Base-by-base conservation (phyloP, 306 rosid genomes). In the Corylus avellana region DNA sequence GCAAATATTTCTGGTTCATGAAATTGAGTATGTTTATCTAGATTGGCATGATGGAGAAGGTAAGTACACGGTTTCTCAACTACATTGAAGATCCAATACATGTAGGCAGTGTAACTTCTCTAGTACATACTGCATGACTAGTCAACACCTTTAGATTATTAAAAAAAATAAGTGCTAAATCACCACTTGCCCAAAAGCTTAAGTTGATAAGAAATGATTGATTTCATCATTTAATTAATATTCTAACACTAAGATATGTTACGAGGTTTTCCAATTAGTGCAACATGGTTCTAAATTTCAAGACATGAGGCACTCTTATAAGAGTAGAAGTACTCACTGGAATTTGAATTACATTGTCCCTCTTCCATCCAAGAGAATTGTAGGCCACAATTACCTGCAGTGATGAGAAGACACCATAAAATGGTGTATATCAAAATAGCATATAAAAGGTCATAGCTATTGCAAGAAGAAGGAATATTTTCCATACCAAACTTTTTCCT, bases 351-450 rank as follows among this genome's bases (percentile, higher is more conserved):
- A 86, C 79, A 50, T 85, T 89, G 12, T 77, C 77, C 78, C 91
- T 85, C 71, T 74, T 83, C 91, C 89, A 88, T 85, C 91, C 91
- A 49, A 88, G 89, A 81, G 91, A 62, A 72, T 88, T 88, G 87
- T 88, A 88, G 75, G 71, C 79, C 75, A 88, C 62, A 54, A 83
- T 81, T 56, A 81, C 42, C 91, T 88, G 81, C 37, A 81, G 18
- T 37, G 51, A 85, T 13, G 22, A 80, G 58, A 78, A 77, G 56
- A 74, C 71, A 53, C 70, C 69, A 66, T 35, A 22, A 84, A 51
- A 80, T 72, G 53, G 71, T 48, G 48, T 18, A 56, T 32, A 74
- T 39, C 68, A 79, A 48, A 77, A 77, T 51, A 22, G 64, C 78
- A 58, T 49, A 70, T 25, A 46, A 69, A 62, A 77, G 27, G 12